Evolutionary conservation across 805 yeast species (phyloP).

Genomic region (Monosporozyma solicola): DNA sequence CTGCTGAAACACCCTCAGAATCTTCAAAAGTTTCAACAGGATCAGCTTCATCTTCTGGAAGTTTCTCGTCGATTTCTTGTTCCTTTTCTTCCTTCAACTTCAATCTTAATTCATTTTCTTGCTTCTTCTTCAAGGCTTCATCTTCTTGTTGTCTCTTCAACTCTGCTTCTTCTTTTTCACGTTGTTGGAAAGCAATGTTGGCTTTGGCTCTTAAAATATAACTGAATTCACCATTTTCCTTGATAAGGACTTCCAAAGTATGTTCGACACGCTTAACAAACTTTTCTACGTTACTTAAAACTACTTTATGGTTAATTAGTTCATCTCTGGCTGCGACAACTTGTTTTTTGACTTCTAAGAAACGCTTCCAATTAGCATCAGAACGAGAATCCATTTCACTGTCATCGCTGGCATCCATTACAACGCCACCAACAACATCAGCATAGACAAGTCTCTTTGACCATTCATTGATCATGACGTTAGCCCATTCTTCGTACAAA

Average conservation of each 20-base stretch:
- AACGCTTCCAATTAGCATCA: conserved; percentile 54
- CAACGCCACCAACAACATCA: conserved; percentile 24
- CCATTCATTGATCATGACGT: conserved; percentile 55
- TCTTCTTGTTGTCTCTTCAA: conserved; percentile 14
- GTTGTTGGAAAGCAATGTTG: conserved; percentile 45
- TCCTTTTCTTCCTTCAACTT: neutral
- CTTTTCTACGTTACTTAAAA: conserved; percentile 9
- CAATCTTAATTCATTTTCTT: conserved; percentile 4
- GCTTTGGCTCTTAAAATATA: conserved; percentile 50
- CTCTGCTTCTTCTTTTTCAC: conserved; percentile 37
- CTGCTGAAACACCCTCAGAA: neutral
- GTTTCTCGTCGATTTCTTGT: neutral
- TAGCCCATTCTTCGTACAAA: conserved; percentile 65
- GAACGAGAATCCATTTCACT: conserved; percentile 22
- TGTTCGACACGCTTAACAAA: conserved; percentile 30
- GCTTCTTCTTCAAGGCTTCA: conserved; percentile 2
- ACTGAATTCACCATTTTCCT: conserved; percentile 56
- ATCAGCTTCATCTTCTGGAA: neutral
- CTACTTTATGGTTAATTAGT: conserved; percentile 28
- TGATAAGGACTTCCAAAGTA: conserved; percentile 40
- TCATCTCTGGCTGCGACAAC: conserved; percentile 48
- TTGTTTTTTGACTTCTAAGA: conserved; percentile 45
- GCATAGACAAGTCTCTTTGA: conserved; percentile 45
- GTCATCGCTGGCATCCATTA: conserved; percentile 19
- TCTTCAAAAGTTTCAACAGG: neutral